Base-by-base conservation (phyloP, 805 yeast genomes). In the Candida corydali region DNA sequence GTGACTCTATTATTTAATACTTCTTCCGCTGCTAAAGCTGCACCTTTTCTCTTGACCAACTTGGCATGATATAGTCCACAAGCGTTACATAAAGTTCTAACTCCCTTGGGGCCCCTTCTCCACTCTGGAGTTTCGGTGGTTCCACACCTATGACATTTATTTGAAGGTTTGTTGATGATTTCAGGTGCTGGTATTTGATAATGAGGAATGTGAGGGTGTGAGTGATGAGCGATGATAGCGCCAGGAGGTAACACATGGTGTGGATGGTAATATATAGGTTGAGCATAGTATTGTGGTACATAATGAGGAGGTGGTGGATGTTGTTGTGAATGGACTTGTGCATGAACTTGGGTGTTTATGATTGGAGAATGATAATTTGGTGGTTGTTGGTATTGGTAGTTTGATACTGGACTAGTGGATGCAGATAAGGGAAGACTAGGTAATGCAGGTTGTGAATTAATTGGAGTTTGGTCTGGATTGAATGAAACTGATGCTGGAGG, bases 101-200 rank as follows among this genome's bases (percentile, higher is more conserved):
- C 76, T 0, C 95, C 95, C 39, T 76, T 73, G 1, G 96, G 96
- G 0, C 96, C 97, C 42, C 82, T 69, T 52, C 97, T 71, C 97
- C 97, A 88, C 57, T 89, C 96, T 0, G 96, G 96, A 0, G 95
- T 85, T 39, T 67, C 72, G 2, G 70, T 65, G 24, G 71, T 66
- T 11, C 71, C 72, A 41, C 73, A 67, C 22, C 73, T 47, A 38
- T 67, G 72, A 38, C 73, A 67, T 42, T 58, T 61, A 41, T 65
- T 63, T 12, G 45, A 41, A 4, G 55, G 59, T 34, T 59, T 59
- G 38, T 57, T 57, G 18, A 60, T 54, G 20, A 60, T 57, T 42
- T 60, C 65, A 2, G 65, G 65, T 0, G 51, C 45, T 22, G 52
- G 46, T 36, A 43, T 55, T 22, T 45, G 52, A 18, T 34, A 17